phyloP scores from a whole-genome alignment of 768 basidiomycete species.

The Ramaria rubella region DNA sequence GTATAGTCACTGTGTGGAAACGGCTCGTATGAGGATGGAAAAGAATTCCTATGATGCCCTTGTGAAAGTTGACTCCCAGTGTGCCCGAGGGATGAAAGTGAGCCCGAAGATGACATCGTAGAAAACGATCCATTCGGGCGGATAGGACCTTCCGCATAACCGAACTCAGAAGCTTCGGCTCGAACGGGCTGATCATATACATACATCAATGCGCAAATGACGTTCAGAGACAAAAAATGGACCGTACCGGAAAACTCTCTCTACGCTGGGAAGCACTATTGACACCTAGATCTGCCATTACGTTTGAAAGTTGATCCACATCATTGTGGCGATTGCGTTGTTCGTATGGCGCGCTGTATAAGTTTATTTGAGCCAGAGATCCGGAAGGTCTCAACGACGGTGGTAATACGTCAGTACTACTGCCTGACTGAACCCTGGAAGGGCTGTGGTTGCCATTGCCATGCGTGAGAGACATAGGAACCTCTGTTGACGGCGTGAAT shows the following conservation, averaged over 20 bases:
- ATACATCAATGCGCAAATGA: not conserved
- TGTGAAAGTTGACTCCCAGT: conserved; percentile 9
- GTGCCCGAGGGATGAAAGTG: conserved; percentile 6
- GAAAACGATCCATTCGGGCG: conserved; percentile 2
- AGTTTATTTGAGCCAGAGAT: conserved; percentile 53
- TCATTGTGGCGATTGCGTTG: conserved; percentile 32
- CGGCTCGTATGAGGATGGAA: conserved; percentile 3
- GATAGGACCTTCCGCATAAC: not conserved
- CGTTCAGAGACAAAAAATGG: not conserved
- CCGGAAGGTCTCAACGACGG: conserved; percentile 56
- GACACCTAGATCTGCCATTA: conserved; percentile 61
- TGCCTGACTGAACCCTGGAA: conserved; percentile 9
- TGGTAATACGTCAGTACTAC: conserved; percentile 33
- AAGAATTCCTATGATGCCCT: conserved; percentile 6
- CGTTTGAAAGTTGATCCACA: conserved; percentile 51
- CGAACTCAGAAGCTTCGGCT: conserved; percentile 7
- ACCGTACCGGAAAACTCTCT: conserved; percentile 55
- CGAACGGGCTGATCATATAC: not conserved
- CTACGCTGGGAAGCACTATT: conserved; percentile 40
- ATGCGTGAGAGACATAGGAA: conserved; percentile 14
- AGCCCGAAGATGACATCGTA: conserved; percentile 11
- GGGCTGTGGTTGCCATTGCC: conserved; percentile 26
- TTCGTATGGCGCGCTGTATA: conserved; percentile 75
- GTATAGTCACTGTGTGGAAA: too few relatives aligned
- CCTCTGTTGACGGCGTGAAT: conserved; percentile 45